Evolutionary conservation across 805 yeast species (phyloP), one percentile per base, ranked within the genome.

Genomic region (Candida ulmi): DNA sequence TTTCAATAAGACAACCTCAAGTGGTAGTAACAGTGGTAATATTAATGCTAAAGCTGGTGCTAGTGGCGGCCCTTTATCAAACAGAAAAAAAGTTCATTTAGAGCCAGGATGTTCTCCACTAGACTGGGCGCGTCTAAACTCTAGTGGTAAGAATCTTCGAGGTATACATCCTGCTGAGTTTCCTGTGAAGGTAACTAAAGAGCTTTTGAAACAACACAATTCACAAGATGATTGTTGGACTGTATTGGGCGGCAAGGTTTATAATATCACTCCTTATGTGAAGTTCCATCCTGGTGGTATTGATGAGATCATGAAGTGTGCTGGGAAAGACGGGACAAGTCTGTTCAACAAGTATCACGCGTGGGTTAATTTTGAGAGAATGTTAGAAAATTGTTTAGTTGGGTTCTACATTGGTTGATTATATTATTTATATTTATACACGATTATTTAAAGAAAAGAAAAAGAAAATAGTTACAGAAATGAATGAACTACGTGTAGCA

Each of bases 201-300:
- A 72, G 2, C 83, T 83, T 49, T 64, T 90, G 39, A 62, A 63
- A 32, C 65, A 60, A 36, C 97, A 91, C 58, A 69, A 65, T 16
- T 58, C 69, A 0, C 46, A 43, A n/a, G 73, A 72, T 0, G 95
- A 93, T 55, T 85, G 85, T 42, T 91, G 98, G 98, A 83, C 93
- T 3, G 77, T 77, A 26, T 70, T 91, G 8, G 77, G 76, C 33
- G 86, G 88, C 4, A 83, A 77, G 51, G 95, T 91, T 2, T 91
- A 85, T 65, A 87, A 90, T 54, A 68, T 91, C n/a, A 80, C 96
- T 1, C 79, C 83, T 11, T 91, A 93, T 59, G 55, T 93, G 27
- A 67, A 75, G 39, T 93, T 80, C 59, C 99, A 91, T 50, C 99
- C 99, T 0, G 99, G 99, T 27, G 99, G 99, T 2, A 78, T 69